Evolutionary conservation across 192 early-diverging fungal species (phyloP).

Genomic region (Coemansia erecta): DNA sequence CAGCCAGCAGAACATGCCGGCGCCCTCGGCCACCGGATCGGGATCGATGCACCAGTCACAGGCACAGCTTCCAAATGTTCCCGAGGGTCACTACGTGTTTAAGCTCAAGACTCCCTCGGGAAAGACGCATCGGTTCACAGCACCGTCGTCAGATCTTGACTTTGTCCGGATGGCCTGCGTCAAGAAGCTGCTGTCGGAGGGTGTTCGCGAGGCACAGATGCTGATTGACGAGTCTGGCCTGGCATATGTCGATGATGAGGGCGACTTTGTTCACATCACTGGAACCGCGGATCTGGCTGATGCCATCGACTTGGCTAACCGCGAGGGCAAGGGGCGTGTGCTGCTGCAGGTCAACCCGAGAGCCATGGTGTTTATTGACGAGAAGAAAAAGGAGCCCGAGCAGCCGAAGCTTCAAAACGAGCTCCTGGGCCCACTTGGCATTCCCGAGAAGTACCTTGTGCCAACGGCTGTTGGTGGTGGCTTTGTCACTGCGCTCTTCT

Average conservation of each 20-base stretch:
- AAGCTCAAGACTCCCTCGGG: conserved; percentile 75
- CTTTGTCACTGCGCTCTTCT: conserved; percentile 52
- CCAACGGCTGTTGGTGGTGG: conserved; percentile 54
- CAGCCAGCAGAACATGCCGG: conserved; percentile 32
- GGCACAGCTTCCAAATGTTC: conserved; percentile 29
- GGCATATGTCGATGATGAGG: conserved; percentile 90
- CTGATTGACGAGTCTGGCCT: conserved; percentile 56
- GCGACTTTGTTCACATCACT: conserved; percentile 79
- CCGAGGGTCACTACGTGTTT: conserved; percentile 59
- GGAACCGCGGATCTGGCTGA: conserved; percentile 77
- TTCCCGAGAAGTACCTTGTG: conserved; percentile 50
- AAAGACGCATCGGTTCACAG: conserved; percentile 74
- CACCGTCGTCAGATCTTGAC: conserved; percentile 55
- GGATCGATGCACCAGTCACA: conserved; percentile 48
- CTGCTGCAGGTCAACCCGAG: conserved; percentile 61
- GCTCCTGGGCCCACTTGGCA: conserved; percentile 26
- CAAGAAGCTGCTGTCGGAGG: conserved; percentile 61
- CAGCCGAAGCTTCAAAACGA: neutral
- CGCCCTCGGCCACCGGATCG: conserved; percentile 28
- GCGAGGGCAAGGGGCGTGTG: conserved; percentile 74
- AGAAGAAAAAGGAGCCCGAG: conserved; percentile 13
- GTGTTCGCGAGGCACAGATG: conserved; percentile 47
- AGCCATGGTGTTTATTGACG: conserved; percentile 21
- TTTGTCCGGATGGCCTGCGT: conserved; percentile 57
- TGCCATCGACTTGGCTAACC: conserved; percentile 76